phyloP scores from a whole-genome alignment of 2,329 filamentous ascomycete species.

The Colletotrichum phormii region DNA sequence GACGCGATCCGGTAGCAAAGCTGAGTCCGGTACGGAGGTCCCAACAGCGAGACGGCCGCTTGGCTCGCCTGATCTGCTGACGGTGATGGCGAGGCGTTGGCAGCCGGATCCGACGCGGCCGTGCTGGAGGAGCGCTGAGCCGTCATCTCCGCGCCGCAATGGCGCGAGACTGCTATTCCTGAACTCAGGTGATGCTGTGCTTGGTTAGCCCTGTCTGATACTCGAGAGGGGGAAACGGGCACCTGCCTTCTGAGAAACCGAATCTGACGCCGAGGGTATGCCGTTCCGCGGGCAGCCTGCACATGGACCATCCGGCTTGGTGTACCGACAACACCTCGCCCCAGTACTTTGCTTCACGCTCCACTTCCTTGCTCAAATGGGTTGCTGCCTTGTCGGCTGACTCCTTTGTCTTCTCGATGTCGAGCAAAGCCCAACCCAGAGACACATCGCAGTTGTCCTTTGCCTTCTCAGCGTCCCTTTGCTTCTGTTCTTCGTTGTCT shows the following conservation, averaged over 20 bases:
- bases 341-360: slow-evolving; percentile 89
- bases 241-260: slow-evolving; percentile 81
- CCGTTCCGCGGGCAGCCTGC: slow-evolving; percentile 77
- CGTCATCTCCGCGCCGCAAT: slow-evolving; percentile 79
- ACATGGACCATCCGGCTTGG: slow-evolving; percentile 88
- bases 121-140: slow-evolving; percentile 79
- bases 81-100: slow-evolving; percentile 74
- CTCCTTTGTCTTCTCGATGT: slow-evolving; percentile 79
- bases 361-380: slow-evolving; percentile 80
- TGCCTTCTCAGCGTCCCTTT: slow-evolving; percentile 40
- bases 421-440: slow-evolving; percentile 82
- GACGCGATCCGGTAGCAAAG: slow-evolving; percentile 75
- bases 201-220: slow-evolving; percentile 42
- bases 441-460: slow-evolving; percentile 68
- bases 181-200: slow-evolving; percentile 65
- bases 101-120: slow-evolving; percentile 62
- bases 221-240: neutral
- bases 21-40: slow-evolving; percentile 65
- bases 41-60: slow-evolving; percentile 68
- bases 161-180: slow-evolving; percentile 82
- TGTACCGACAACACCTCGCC: slow-evolving; percentile 84
- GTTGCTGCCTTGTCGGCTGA: slow-evolving; percentile 78
- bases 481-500: slow-evolving; percentile 59
- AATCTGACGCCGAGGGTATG: slow-evolving; percentile 87
- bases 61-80: slow-evolving; percentile 67